Conservation (phyloP, 805 yeast genomes). For the Metschnikowia colocasiae region DNA sequence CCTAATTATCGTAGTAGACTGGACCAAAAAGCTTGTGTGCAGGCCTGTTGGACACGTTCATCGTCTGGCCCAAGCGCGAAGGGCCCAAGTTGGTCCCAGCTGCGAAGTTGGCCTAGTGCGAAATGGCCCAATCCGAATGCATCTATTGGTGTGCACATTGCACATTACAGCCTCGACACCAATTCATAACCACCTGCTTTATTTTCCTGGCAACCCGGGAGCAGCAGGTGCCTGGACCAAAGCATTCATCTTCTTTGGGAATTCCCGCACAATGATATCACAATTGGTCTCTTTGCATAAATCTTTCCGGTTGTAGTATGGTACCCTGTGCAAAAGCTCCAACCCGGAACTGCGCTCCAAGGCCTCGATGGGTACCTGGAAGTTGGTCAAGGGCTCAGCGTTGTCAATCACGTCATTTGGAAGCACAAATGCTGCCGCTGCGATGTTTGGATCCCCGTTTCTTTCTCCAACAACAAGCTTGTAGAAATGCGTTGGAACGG, state of each 20-base stretch:
- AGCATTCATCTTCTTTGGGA: conserved; percentile 43
- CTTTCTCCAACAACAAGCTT: conserved; percentile 84
- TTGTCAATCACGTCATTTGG: conserved; percentile 85
- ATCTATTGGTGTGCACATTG: too few species aligned
- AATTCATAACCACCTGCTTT: too few species aligned
- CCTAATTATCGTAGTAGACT: background rate
- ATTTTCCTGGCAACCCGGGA: conserved; percentile 5
- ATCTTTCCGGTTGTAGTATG: conserved; percentile 51
- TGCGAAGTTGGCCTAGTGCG: background rate
- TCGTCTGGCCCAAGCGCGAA: background rate
- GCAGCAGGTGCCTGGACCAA: background rate
- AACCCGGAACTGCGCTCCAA: conserved; percentile 84
- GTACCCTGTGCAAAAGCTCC: conserved; percentile 69
- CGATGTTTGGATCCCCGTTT: conserved; percentile 42
- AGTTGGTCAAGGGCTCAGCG: conserved; percentile 61
- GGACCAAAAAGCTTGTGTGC: conserved; percentile 2
- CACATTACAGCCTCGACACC: too few species aligned
- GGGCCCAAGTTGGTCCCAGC: background rate
- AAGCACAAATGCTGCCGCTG: conserved; percentile 89
- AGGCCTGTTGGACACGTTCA: conserved; percentile 2
- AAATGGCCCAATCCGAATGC: background rate
- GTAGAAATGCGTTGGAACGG: conserved; percentile 97
- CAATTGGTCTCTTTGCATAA: conserved; percentile 82
- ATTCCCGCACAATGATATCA: conserved; percentile 77
- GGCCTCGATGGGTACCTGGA: conserved; percentile 87